Percentiles rank a stretch among this genome's conserved stretches.
phyloP scores from a whole-genome alignment of 192 early-diverging fungal species.

The Linnemannia schmuckeri region DNA sequence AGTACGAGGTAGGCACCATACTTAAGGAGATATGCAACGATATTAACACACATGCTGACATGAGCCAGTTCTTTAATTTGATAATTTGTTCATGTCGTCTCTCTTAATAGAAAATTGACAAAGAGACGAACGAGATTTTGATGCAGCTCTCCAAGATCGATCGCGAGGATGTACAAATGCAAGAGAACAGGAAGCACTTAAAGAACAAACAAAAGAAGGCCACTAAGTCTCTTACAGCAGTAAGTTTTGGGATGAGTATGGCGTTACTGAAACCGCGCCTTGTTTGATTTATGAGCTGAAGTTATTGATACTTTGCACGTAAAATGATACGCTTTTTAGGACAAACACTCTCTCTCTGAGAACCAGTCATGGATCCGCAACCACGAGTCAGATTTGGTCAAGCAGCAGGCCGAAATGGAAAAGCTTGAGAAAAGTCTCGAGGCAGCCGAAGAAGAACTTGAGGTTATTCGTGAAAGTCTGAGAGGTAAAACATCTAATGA shows the following conservation, averaged over 20 bases:
- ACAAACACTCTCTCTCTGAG: slow-evolving; percentile 68
- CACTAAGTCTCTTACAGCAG: slow-evolving; percentile 73
- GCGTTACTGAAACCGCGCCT: too few species aligned
- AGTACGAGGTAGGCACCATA: slow-evolving; percentile 64
- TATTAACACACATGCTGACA: neutral
- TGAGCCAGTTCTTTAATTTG: neutral
- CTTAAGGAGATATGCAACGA: neutral
- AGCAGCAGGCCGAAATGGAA: slow-evolving; percentile 68
- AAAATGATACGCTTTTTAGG: slow-evolving; percentile 45
- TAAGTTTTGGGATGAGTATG: slow-evolving; percentile 23
- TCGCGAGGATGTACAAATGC: slow-evolving; percentile 85
- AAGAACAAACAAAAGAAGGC: slow-evolving; percentile 84
- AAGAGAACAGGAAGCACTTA: slow-evolving; percentile 89
- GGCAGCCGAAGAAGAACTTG: slow-evolving; percentile 77
- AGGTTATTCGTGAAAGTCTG: slow-evolving; percentile 83
- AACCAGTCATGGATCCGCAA: slow-evolving; percentile 77
- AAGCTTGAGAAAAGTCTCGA: slow-evolving; percentile 73
- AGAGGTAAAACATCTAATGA: slow-evolving; percentile 38
- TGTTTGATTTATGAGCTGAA: too few species aligned
- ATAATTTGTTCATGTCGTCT: neutral
- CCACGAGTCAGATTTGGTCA: slow-evolving; percentile 73
- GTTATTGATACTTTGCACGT: neutral
- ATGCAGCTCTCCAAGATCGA: slow-evolving; percentile 78
- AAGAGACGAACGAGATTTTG: slow-evolving; percentile 67
- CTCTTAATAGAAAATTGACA: slow-evolving; percentile 59